Conservation (phyloP, 2,329 filamentous ascomycete genomes). For the Cladophialophora immunda region DNA sequence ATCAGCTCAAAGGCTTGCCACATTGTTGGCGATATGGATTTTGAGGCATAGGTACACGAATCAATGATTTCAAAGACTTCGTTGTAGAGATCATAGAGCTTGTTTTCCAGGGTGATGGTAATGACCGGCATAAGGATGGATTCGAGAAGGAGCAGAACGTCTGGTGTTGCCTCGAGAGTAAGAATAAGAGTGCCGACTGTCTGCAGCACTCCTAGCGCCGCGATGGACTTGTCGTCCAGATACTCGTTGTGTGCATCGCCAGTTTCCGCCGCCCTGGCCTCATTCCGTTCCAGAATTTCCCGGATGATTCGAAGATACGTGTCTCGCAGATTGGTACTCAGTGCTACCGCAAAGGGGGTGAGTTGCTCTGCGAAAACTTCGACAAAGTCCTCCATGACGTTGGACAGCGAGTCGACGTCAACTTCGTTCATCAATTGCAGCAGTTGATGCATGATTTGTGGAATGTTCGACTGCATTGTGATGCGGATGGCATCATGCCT, state of each 20-base stretch:
- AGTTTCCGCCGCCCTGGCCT: constrained; percentile 64
- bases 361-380: constrained; percentile 98
- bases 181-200: constrained; percentile 97
- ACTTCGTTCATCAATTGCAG: constrained; percentile 97
- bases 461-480: constrained; percentile 97
- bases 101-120: constrained; percentile 94
- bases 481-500: constrained; percentile 91
- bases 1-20: constrained; percentile 98
- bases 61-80: constrained; percentile 99
- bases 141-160: constrained; percentile 93
- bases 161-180: constrained; percentile 94
- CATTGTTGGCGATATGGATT: constrained; percentile 94
- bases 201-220: constrained; percentile 92
- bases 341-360: constrained; percentile 93
- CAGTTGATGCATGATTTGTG: constrained; percentile 98
- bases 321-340: constrained; percentile 94
- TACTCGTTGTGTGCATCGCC: constrained; percentile 88
- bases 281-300: constrained; percentile 87
- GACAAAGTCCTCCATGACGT: constrained; percentile 99
- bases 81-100: constrained; percentile 96
- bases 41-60: constrained; percentile 97
- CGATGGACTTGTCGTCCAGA: constrained; percentile 97
- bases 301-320: constrained; percentile 94
- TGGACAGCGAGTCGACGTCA: constrained; percentile 94
- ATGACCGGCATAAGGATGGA: constrained; percentile 97